These are phyloP conservation scores for Auriscalpium vulgare DNA, from an alignment of 768 basidiomycete genomes.

Conservation along the genomic window DNA sequence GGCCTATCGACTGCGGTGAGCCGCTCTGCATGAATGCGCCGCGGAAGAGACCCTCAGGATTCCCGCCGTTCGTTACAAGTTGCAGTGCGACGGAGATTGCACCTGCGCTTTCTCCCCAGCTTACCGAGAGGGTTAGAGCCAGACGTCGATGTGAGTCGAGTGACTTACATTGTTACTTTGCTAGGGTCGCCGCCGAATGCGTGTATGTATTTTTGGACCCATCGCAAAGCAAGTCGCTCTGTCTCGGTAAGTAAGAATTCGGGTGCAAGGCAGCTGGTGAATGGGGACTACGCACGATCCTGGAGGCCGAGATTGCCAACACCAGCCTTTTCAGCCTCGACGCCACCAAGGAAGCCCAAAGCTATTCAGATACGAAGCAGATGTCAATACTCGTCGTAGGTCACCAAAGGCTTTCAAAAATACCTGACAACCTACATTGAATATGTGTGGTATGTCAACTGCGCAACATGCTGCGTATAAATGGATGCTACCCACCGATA, in stretches of 20 bases:
- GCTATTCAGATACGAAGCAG: not conserved
- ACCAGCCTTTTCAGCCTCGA: not conserved
- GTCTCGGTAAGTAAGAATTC: not conserved
- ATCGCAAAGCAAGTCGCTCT: not conserved
- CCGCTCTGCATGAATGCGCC: constrained; percentile 15
- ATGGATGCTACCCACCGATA: constrained; percentile 7
- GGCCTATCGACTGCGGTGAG: not conserved
- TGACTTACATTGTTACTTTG: not conserved
- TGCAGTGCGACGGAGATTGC: constrained; percentile 13
- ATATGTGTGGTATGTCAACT: not conserved
- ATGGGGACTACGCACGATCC: not conserved
- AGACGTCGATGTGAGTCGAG: not conserved
- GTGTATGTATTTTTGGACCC: constrained; percentile 1
- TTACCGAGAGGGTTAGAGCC: not conserved
- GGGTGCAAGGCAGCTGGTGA: not conserved
- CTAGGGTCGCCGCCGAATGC: not conserved
- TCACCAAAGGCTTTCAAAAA: not conserved
- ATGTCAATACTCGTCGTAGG: not conserved
- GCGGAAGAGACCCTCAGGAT: constrained; percentile 15
- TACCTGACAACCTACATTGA: not conserved
- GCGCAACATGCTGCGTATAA: no score
- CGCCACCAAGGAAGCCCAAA: not conserved
- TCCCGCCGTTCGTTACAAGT: constrained; percentile 15
- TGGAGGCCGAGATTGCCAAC: constrained; percentile 1
- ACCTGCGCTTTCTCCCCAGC: constrained; percentile 19